Base-by-base conservation (phyloP, 257 asterid species). In the Lycium ferocissimum region DNA sequence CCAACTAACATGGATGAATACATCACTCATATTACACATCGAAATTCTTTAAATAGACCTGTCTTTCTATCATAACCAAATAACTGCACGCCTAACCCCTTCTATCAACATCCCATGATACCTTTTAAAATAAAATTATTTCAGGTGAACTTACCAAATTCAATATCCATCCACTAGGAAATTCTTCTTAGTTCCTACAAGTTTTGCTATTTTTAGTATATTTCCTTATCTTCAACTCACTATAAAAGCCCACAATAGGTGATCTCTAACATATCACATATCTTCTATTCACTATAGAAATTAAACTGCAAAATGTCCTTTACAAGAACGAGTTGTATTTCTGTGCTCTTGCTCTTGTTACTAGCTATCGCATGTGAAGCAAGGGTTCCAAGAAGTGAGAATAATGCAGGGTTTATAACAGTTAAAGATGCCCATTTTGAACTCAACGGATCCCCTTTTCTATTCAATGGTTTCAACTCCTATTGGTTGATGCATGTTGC, bases 401-500 rank as follows among this genome's bases (percentile, higher is more conserved):
- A 9, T 5, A 22, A 65, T 82, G 37, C 0, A 0, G 45, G 17
- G 6, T 63, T 58, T 45, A 26, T 82, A 8, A 9, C 40, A 63
- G 79, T 82, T 20, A 65, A 65, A 0, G 38, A 9, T 66, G 11
- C 73, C 4, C 79, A 13, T 47, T 82, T 82, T 65, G 76, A 18
- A 26, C 35, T 65, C 2, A 63, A 82, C 5, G 80, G 79, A 65
- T 65, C 85, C 2, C 79, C 85, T 2, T 82, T 58, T 65, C 26
- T 82, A 18, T 82, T 82, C 47, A 82, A 65, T 65, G 85, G 79
- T 58, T 82, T 82, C 35, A 65, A 82, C 33, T 82, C 85, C 0
- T 82, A 82, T 47, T 82, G 85, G 85, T 47, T 82, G 63, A 82
- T 82, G 85, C 56, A 82, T 45, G 76, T 82, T 38, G 85, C 79